These are phyloP conservation scores for Diospyros lotus DNA, from an alignment of 148 eudicot species.

Conservation along the genomic window DNA sequence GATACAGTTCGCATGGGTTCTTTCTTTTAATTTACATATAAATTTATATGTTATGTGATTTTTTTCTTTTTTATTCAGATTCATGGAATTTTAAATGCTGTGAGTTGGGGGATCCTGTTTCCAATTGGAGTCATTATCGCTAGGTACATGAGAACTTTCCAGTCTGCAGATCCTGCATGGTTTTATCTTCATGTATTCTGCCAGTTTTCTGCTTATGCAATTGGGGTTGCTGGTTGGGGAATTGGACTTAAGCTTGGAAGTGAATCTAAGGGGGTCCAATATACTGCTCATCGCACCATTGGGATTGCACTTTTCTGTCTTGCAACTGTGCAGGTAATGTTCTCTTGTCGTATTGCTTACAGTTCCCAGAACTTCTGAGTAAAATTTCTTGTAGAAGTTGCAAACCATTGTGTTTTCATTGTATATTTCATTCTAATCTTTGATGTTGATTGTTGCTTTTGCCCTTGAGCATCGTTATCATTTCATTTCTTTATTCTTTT, in stretches of 20 bases:
- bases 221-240: conserved; percentile 96
- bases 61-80: conserved; percentile 32
- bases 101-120: conserved; percentile 93
- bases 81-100: conserved; percentile 84
- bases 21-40: not conserved
- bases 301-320: conserved; percentile 81
- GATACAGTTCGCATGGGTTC: not conserved
- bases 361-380: not conserved
- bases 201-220: conserved; percentile 69
- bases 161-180: conserved; percentile 87
- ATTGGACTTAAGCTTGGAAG: conserved; percentile 91
- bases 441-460: not conserved
- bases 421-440: not conserved
- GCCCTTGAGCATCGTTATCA: not conserved
- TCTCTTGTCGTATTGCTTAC: not conserved
- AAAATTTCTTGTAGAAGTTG: not conserved
- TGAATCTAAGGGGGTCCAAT: conserved; percentile 56
- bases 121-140: conserved; percentile 75
- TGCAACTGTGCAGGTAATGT: conserved; percentile 90
- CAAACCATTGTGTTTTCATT: not conserved
- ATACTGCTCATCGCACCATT: conserved; percentile 56
- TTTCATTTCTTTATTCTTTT: not conserved
- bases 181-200: conserved; percentile 76
- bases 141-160: conserved; percentile 63
- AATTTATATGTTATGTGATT: too few species aligned